A percentile compares a stretch with the other conserved stretches of the same genome.
Conservation (phyloP, 176 grass and related monocot genomes). For the Zea luxurians region DNA sequence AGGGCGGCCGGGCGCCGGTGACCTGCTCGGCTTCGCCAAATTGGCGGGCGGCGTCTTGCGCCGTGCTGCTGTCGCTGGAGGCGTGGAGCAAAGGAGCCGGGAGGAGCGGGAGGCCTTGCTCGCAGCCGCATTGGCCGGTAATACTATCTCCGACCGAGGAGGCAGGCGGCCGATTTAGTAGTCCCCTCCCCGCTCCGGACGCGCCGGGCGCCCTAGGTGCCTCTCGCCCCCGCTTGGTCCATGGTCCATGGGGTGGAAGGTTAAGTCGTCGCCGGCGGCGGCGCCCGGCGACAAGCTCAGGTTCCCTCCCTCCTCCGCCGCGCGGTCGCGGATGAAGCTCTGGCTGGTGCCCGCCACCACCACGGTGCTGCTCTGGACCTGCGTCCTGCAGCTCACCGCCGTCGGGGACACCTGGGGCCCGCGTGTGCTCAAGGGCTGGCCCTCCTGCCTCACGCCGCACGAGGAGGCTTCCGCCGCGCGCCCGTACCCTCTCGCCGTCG, state of each 20-base stretch:
- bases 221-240: slow-evolving; percentile 14
- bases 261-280: not conserved
- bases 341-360: slow-evolving; percentile 69
- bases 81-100: not conserved
- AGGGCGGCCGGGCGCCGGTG: not conserved
- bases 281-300: slow-evolving; percentile 47
- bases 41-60: not conserved
- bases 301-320: slow-evolving; percentile 28
- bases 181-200: too few relatives aligned
- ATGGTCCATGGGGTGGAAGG: slow-evolving; percentile 56
- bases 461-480: slow-evolving; percentile 28
- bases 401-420: slow-evolving; percentile 74
- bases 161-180: not conserved
- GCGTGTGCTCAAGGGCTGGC: slow-evolving; percentile 71
- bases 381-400: slow-evolving; percentile 75
- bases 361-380: slow-evolving; percentile 69
- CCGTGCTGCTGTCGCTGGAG: not conserved
- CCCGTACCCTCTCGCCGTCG: slow-evolving; percentile 16
- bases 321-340: slow-evolving; percentile 66
- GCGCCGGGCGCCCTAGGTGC: not conserved
- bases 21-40: not conserved
- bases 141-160: too few relatives aligned
- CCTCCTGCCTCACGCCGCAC: slow-evolving; percentile 58
- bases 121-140: slow-evolving; percentile 33
- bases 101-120: too few relatives aligned